These are phyloP conservation scores for Wickerhamiella allomyrinae DNA, from an alignment of 805 yeast genomes.

Conservation along the genomic window DNA sequence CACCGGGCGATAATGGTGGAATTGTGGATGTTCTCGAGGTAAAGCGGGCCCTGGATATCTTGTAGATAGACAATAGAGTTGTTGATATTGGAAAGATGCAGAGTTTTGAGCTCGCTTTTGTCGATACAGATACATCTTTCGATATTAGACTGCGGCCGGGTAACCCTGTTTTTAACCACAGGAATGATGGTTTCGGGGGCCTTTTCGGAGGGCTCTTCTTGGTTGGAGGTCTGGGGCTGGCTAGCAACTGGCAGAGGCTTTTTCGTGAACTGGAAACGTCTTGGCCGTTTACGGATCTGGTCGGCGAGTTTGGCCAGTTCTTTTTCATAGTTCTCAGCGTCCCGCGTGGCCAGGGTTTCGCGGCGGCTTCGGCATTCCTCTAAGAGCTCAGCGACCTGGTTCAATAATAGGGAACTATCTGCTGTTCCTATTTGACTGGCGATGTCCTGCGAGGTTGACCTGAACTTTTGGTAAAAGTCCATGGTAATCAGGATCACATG, in stretches of 20 bases:
- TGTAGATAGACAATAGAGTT: slow-evolving; percentile 12
- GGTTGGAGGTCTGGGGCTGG: too few relatives aligned
- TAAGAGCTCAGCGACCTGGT: slow-evolving; percentile 6
- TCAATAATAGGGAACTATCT: not conserved
- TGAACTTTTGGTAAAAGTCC: not conserved
- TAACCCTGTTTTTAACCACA: not conserved
- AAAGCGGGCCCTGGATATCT: slow-evolving; percentile 15
- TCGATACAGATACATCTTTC: not conserved
- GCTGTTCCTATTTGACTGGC: not conserved
- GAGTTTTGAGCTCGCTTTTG: not conserved
- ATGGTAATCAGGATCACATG: not conserved
- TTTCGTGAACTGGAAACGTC: slow-evolving; percentile 1
- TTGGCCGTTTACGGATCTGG: not conserved
- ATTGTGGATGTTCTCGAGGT: slow-evolving; percentile 10
- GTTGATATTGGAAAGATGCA: slow-evolving; percentile 9
- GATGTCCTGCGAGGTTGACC: not conserved
- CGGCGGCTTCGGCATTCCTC: slow-evolving; percentile 8
- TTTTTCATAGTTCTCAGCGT: slow-evolving; percentile 10
- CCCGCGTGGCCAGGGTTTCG: slow-evolving; percentile 10
- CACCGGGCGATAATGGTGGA: slow-evolving; percentile 13
- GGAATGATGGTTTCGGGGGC: too few relatives aligned
- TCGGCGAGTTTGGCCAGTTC: slow-evolving; percentile 7
- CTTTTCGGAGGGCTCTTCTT: too few relatives aligned
- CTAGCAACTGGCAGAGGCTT: too few relatives aligned
- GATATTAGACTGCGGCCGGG: not conserved